Evolutionary conservation across 305 asterid species (phyloP).

Genomic region (Solanum hybrid): DNA sequence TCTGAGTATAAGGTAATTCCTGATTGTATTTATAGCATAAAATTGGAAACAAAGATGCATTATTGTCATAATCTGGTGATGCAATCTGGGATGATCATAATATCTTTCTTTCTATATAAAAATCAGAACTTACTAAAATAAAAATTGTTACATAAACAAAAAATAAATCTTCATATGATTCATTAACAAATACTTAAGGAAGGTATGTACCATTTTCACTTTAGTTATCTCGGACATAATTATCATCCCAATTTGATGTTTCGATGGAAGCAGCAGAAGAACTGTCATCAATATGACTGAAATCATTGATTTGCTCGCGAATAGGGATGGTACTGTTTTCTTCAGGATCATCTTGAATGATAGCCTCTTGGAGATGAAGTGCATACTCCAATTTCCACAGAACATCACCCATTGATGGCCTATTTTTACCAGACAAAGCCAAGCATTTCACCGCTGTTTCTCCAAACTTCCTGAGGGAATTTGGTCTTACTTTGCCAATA

Average conservation of each 20-base stretch:
- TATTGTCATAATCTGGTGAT: too few species aligned
- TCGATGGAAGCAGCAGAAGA: background rate
- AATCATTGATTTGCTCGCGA: background rate
- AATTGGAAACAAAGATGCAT: too few species aligned
- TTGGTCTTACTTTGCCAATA: conserved; percentile 28
- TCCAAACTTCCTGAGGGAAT: conserved; percentile 44
- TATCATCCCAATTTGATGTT: background rate
- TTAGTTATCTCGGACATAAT: background rate
- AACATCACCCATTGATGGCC: conserved; percentile 57
- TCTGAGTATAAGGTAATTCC: too few species aligned
- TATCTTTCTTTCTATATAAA: background rate
- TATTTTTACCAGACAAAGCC: conserved; percentile 28
- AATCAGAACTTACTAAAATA: background rate
- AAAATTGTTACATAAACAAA: background rate
- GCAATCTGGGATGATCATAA: too few species aligned
- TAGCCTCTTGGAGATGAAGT: conserved; percentile 28
- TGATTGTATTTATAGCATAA: too few species aligned
- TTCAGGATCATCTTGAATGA: background rate
- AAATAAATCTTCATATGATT: background rate
- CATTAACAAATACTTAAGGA: background rate
- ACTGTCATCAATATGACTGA: background rate
- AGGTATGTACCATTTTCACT: background rate
- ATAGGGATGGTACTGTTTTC: background rate
- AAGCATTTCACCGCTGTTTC: conserved; percentile 56
- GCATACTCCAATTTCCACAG: conserved; percentile 50